A percentile compares a stretch with the other conserved stretches of the same genome.
These are phyloP conservation scores for Fraxinus pennsylvanica DNA, from an alignment of 257 asterid genomes.

Conservation along the genomic window DNA sequence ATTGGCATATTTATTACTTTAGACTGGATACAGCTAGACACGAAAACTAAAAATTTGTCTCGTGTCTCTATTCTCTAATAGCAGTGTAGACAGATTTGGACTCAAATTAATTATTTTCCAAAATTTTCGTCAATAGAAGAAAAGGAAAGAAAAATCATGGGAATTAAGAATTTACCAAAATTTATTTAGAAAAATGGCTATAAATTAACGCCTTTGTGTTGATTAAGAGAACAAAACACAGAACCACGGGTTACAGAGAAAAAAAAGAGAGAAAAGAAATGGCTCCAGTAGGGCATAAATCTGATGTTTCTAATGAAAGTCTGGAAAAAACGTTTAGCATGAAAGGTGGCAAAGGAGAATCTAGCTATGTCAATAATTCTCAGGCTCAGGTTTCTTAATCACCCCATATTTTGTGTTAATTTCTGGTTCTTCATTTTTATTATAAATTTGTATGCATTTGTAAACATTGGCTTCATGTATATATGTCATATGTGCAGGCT, in stretches of 20 bases:
- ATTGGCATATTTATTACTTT: no score
- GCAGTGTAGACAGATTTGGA: not conserved
- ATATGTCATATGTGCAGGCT: not conserved
- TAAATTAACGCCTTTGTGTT: not conserved
- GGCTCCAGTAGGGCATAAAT: slow-evolving; percentile 59
- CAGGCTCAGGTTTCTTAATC: slow-evolving; percentile 77
- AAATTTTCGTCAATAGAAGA: not conserved
- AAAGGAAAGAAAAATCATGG: not conserved
- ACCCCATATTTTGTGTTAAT: not conserved
- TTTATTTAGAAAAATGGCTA: not conserved
- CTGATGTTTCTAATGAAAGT: slow-evolving; percentile 59
- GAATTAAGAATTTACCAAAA: not conserved
- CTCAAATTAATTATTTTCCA: not conserved
- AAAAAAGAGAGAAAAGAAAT: not conserved
- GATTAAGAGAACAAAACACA: not conserved
- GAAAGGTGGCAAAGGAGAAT: slow-evolving; percentile 85
- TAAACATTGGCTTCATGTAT: no score
- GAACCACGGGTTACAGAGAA: not conserved
- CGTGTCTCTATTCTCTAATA: no score
- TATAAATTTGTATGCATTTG: no score
- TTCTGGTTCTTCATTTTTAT: not conserved
- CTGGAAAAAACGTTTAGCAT: slow-evolving; percentile 55
- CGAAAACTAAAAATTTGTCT: no score
- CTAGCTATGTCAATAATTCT: slow-evolving; percentile 84
- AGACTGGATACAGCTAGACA: no score